phyloP scores from a whole-genome alignment of 2,329 filamentous ascomycete genomes.

The Fusarium illudens region DNA sequence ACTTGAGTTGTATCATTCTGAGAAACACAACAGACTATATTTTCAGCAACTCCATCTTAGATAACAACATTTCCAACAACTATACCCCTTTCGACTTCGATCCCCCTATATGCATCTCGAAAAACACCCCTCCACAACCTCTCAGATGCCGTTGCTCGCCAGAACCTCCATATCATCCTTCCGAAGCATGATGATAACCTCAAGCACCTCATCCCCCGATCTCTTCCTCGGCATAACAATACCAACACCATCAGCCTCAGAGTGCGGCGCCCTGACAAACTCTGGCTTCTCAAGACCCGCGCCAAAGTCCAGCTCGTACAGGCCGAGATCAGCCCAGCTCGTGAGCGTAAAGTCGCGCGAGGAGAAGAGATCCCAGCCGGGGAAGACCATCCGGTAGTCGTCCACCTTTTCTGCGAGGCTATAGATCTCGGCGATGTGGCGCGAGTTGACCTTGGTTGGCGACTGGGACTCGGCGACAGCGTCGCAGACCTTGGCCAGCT shows the following conservation, averaged over 20 bases:
- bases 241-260: conserved; percentile 10
- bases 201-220: neutral
- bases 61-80: neutral
- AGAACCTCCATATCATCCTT: conserved; percentile 10
- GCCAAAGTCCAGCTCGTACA: conserved; percentile 9
- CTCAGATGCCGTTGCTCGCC: neutral
- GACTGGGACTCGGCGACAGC: conserved; percentile 1
- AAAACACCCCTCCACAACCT: neutral
- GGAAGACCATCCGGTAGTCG: conserved; percentile 11
- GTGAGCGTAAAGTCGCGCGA: conserved; percentile 11
- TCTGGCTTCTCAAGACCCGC: neutral
- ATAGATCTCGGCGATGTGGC: conserved; percentile 11
- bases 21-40: neutral
- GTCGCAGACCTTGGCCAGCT: neutral
- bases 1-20: neutral
- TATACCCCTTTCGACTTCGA: neutral
- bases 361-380: conserved; percentile 14
- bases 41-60: neutral
- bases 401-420: neutral
- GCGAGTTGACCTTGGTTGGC: neutral
- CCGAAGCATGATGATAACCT: conserved; percentile 16
- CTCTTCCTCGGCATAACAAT: conserved; percentile 12
- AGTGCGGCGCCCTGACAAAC: conserved; percentile 3
- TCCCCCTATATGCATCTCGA: neutral
- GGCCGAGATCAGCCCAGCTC: conserved; percentile 13